Conservation (phyloP, 1,284 basidiomycete species). For the Sanghuangporus weigelae region DNA sequence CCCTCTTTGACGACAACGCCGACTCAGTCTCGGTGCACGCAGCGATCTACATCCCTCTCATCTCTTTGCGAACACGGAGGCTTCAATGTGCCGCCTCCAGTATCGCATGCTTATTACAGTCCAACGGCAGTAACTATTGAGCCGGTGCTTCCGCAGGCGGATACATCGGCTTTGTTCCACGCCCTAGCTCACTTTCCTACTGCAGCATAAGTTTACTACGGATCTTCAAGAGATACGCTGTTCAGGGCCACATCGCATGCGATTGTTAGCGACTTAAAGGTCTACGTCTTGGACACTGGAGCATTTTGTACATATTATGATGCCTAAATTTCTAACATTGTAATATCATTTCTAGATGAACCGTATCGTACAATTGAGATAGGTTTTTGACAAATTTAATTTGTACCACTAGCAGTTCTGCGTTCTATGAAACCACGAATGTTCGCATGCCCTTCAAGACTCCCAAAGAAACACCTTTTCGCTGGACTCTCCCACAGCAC, state of each 20-base stretch:
- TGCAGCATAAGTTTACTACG: neutral
- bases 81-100: neutral
- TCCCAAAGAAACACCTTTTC: constrained; percentile 81
- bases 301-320: neutral
- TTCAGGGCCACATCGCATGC: neutral
- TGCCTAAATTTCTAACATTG: neutral
- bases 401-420: constrained; percentile 35
- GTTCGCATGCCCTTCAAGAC: constrained; percentile 71
- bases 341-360: neutral
- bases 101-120: neutral
- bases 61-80: constrained; percentile 3
- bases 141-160: neutral
- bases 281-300: neutral
- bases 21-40: constrained; percentile 9
- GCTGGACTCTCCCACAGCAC: constrained; percentile 73
- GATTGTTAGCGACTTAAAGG: neutral
- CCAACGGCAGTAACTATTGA: neutral
- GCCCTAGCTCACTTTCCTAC: neutral
- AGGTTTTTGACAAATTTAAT: neutral
- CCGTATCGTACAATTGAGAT: neutral
- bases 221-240: neutral
- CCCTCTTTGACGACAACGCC: constrained; percentile 9
- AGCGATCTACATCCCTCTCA: constrained; percentile 12
- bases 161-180: neutral
- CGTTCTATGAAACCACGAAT: constrained; percentile 78